These are phyloP conservation scores for Mucor irregularis DNA, from an alignment of 371 early-diverging fungal genomes.

Conservation along the genomic window DNA sequence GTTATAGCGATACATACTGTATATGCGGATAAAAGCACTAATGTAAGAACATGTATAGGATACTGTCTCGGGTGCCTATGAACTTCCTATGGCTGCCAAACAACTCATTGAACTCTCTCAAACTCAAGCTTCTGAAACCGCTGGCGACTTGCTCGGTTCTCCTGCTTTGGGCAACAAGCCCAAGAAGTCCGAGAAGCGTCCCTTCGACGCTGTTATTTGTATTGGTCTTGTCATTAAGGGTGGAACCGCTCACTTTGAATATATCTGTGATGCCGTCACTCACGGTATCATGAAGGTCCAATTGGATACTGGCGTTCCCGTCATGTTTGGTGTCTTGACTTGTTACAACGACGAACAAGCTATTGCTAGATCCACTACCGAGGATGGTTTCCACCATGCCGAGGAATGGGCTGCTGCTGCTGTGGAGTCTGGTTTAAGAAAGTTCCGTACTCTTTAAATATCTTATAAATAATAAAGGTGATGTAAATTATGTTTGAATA, in stretches of 20 bases:
- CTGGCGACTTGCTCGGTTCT: slow-evolving; percentile 57
- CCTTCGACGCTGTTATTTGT: slow-evolving; percentile 89
- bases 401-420: slow-evolving; percentile 96
- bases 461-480: background rate
- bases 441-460: slow-evolving; percentile 47
- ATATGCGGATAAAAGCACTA: background rate
- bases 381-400: slow-evolving; percentile 92
- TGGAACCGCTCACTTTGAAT: slow-evolving; percentile 96
- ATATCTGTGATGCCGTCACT: slow-evolving; percentile 90
- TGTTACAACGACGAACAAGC: slow-evolving; percentile 95
- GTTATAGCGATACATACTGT: background rate
- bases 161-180: slow-evolving; percentile 23
- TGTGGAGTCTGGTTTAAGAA: slow-evolving; percentile 88
- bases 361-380: slow-evolving; percentile 73
- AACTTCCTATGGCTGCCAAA: slow-evolving; percentile 91
- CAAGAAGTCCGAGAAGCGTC: slow-evolving; percentile 33
- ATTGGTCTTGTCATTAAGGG: slow-evolving; percentile 98
- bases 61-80: slow-evolving; percentile 91
- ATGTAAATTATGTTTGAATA: too few relatives aligned
- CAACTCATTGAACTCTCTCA: slow-evolving; percentile 70
- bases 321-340: slow-evolving; percentile 95
- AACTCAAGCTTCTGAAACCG: slow-evolving; percentile 55
- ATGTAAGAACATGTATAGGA: slow-evolving; percentile 27
- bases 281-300: slow-evolving; percentile 93
- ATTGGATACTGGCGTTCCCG: slow-evolving; percentile 84